phyloP scores from a whole-genome alignment of 371 early-diverging fungal genomes.

The Choanephora cucurbitarum region DNA sequence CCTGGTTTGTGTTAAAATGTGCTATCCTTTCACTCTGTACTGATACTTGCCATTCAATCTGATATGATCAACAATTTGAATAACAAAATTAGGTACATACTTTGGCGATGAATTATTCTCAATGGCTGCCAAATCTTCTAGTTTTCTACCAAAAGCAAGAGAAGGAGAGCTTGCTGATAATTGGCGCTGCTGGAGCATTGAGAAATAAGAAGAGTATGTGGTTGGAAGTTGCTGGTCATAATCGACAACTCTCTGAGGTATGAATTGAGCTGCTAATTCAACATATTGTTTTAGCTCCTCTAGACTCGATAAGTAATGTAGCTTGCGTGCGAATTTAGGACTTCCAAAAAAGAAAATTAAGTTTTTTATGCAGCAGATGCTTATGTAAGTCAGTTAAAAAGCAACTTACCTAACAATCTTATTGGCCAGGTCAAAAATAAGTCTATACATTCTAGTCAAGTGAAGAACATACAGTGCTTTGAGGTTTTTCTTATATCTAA shows the following conservation, averaged over 20 bases:
- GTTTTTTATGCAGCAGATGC: background rate
- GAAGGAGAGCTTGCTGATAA: constrained; percentile 17
- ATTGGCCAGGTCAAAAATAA: constrained; percentile 50
- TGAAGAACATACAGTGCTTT: constrained; percentile 91
- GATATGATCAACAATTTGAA: constrained; percentile 34
- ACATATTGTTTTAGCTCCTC: constrained; percentile 68
- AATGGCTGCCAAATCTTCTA: constrained; percentile 35
- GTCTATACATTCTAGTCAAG: constrained; percentile 44
- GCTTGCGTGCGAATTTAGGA: constrained; percentile 91
- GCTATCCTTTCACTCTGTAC: background rate
- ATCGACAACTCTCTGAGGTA: constrained; percentile 78
- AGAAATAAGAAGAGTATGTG: background rate
- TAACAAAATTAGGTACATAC: constrained; percentile 39
- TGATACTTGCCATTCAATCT: constrained; percentile 28
- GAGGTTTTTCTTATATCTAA: constrained; percentile 90
- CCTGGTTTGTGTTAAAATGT: constrained; percentile 39
- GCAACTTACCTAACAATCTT: constrained; percentile 39
- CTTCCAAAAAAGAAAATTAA: constrained; percentile 27
- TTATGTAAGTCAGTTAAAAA: background rate
- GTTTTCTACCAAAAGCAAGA: constrained; percentile 38
- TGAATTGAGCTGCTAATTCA: constrained; percentile 70
- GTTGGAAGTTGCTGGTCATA: constrained; percentile 45
- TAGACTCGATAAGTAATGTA: constrained; percentile 77
- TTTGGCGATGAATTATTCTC: constrained; percentile 16
- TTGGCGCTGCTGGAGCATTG: background rate